Conservation (phyloP, 2,329 filamentous ascomycete genomes). For the Beauveria varroae region DNA sequence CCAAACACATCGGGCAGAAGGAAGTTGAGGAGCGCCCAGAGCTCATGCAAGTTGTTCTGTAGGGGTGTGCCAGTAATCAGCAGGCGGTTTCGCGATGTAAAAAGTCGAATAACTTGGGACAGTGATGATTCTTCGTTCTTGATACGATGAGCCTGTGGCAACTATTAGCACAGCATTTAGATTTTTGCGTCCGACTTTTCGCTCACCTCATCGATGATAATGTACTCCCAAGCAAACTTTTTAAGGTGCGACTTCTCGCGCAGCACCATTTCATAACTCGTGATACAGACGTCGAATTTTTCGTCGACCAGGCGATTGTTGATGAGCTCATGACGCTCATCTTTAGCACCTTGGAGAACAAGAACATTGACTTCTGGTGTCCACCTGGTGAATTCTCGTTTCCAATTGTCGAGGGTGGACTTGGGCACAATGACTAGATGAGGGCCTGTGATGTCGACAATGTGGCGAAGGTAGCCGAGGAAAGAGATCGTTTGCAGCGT, state of each 20-base stretch:
- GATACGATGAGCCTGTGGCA: constrained; percentile 70
- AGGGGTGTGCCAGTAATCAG: constrained; percentile 94
- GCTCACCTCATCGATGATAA: constrained; percentile 81
- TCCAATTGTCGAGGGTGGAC: constrained; percentile 97
- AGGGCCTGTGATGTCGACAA: constrained; percentile 81
- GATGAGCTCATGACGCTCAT: constrained; percentile 82
- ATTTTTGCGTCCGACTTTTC: neutral
- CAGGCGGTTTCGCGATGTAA: constrained; percentile 89
- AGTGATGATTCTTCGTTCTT: constrained; percentile 98
- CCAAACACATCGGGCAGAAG: constrained; percentile 96
- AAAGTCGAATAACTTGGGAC: constrained; percentile 91
- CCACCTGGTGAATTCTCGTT: constrained; percentile 88
- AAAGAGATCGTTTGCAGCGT: constrained; percentile 97
- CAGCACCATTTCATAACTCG: constrained; percentile 98
- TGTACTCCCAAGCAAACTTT: constrained; percentile 99
- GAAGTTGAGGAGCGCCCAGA: constrained; percentile 97
- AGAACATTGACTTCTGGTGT: constrained; percentile 93
- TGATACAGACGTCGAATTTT: constrained; percentile 96
- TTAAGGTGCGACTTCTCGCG: constrained; percentile 90
- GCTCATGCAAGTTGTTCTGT: constrained; percentile 95
- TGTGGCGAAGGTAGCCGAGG: constrained; percentile 85
- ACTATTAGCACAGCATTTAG: neutral
- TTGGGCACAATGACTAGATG: constrained; percentile 92
- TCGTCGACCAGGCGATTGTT: constrained; percentile 86
- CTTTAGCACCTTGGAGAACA: constrained; percentile 90